Conservation (phyloP, 2,329 filamentous ascomycete species). For the Cryphonectria japonica region DNA sequence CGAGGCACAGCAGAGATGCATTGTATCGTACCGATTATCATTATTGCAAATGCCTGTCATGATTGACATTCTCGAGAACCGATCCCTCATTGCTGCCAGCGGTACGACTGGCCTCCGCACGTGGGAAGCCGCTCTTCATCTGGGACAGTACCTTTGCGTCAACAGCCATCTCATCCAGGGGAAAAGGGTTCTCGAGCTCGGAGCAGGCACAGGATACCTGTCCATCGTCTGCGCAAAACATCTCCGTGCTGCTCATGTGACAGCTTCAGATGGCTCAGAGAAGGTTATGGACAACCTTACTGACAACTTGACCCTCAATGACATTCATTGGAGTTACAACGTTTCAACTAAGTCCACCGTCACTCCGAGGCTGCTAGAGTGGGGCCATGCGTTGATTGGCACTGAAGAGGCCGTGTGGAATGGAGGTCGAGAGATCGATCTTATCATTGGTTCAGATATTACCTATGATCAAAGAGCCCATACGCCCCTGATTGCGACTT, state of each 20-base stretch:
- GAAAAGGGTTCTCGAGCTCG: slow-evolving; percentile 71
- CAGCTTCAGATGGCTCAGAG: slow-evolving; percentile 75
- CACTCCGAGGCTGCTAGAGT: slow-evolving; percentile 60
- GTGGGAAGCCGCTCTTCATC: slow-evolving; percentile 79
- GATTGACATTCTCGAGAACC: slow-evolving; percentile 71
- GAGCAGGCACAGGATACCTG: slow-evolving; percentile 76
- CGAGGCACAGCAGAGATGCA: slow-evolving; percentile 72
- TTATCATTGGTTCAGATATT: slow-evolving; percentile 76
- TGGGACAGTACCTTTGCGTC: slow-evolving; percentile 69
- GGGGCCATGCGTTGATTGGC: slow-evolving; percentile 64
- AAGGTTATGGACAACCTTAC: slow-evolving; percentile 70
- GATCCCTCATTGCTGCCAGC: slow-evolving; percentile 68
- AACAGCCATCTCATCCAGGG: slow-evolving; percentile 50
- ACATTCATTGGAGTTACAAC: slow-evolving; percentile 49
- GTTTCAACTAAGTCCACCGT: slow-evolving; percentile 44
- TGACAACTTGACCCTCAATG: slow-evolving; percentile 71
- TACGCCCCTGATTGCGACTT: slow-evolving; percentile 65
- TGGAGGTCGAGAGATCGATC: slow-evolving; percentile 54
- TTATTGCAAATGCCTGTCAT: slow-evolving; percentile 34
- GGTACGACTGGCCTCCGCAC: slow-evolving; percentile 79
- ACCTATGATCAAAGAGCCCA: slow-evolving; percentile 73
- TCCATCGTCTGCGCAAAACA: slow-evolving; percentile 74
- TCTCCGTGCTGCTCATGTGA: slow-evolving; percentile 60
- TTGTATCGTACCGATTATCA: slow-evolving; percentile 71
- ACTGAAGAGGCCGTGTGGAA: slow-evolving; percentile 61